phyloP scores from a whole-genome alignment of 2,329 filamentous ascomycete genomes.

The Fusarium odoratissimum region DNA sequence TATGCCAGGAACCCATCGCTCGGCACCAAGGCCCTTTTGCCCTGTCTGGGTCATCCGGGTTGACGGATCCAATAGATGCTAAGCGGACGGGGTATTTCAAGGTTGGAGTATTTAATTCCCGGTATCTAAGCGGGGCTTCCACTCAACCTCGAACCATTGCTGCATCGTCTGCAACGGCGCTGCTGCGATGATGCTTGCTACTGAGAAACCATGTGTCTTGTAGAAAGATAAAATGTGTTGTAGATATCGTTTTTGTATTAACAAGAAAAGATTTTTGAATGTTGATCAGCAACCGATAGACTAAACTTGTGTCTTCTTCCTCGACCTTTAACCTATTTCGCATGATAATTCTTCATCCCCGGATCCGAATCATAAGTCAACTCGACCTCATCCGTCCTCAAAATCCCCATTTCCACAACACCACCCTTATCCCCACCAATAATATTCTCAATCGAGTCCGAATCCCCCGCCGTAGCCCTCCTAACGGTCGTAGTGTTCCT shows the following conservation, averaged over 20 bases:
- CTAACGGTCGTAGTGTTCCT: neutral
- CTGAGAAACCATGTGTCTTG: neutral
- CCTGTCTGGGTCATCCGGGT: neutral
- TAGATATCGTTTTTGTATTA: too few species aligned
- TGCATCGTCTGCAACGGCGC: neutral
- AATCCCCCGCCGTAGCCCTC: neutral
- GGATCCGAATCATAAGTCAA: constrained; percentile 6
- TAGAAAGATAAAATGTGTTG: too few species aligned
- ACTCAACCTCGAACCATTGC: neutral
- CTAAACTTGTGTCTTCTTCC: neutral
- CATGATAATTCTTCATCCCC: neutral
- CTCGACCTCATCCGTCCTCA: constrained; percentile 19
- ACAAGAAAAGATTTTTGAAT: too few species aligned
- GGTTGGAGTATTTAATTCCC: neutral
- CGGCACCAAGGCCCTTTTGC: neutral
- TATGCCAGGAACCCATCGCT: too few species aligned
- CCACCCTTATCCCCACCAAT: neutral
- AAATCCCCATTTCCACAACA: constrained; percentile 12
- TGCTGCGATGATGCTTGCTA: neutral
- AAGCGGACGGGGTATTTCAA: neutral
- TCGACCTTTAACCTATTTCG: neutral
- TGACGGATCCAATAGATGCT: neutral
- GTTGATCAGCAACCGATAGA: too few species aligned
- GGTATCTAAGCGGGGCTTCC: neutral
- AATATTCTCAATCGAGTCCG: constrained; percentile 25